phyloP scores from a whole-genome alignment of 2,329 filamentous ascomycete genomes.

The Paramyrothecium sp. region DNA sequence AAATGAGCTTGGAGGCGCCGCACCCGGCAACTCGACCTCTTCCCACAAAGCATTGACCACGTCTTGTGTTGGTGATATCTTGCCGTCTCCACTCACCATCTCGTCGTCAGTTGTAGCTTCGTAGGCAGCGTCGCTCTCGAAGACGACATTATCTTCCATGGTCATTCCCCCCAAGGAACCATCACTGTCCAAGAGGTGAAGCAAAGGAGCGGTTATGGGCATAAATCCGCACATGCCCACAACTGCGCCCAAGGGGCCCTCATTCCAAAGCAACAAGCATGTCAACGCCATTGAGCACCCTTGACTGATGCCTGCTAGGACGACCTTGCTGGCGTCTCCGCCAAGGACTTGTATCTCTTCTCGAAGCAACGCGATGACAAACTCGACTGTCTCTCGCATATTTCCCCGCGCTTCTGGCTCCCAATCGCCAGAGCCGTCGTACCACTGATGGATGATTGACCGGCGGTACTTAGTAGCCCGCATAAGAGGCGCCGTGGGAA shows the following conservation, averaged over 20 bases:
- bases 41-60: conserved; percentile 22
- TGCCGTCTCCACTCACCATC: conserved; percentile 2
- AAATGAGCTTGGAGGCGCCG: neutral
- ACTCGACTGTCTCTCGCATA: conserved; percentile 38
- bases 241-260: conserved; percentile 31
- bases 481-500: conserved; percentile 43
- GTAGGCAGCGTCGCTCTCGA: conserved; percentile 2
- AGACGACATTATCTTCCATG: conserved; percentile 3
- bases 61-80: conserved; percentile 11
- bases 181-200: conserved; percentile 11
- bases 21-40: conserved; percentile 22
- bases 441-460: conserved; percentile 31
- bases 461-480: conserved; percentile 30
- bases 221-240: conserved; percentile 46
- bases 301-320: conserved; percentile 53
- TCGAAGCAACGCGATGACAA: conserved; percentile 35
- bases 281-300: conserved; percentile 47
- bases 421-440: conserved; percentile 33
- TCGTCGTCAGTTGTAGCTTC: conserved; percentile 17
- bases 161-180: neutral
- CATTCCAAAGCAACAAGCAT: conserved; percentile 42
- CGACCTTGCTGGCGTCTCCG: conserved; percentile 34
- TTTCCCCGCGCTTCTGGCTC: conserved; percentile 25
- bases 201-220: conserved; percentile 34
- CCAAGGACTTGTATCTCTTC: conserved; percentile 31